A percentile compares a stretch with the other conserved stretches of the same genome.
phyloP scores from a whole-genome alignment of 1,284 basidiomycete genomes.

The Ceratobasidium sp. region DNA sequence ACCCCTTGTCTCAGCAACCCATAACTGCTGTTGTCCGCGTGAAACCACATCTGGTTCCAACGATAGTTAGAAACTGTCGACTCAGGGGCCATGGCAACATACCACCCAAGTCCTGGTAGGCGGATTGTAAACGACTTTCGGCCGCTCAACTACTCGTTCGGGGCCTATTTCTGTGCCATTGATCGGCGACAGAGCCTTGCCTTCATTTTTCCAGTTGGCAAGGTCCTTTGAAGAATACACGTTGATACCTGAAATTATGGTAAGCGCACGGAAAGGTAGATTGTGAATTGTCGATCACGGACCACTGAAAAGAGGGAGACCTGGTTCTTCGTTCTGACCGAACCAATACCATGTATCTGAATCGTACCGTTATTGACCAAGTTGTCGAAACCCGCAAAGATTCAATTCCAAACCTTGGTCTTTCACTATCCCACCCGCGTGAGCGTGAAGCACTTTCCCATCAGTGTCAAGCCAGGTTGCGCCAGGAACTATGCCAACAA shows the following conservation, averaged over 20 bases:
- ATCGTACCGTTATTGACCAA: neutral
- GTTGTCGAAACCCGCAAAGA: neutral
- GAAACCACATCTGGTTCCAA: slow-evolving; percentile 35
- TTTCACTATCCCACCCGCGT: slow-evolving; percentile 32
- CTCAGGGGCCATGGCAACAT: neutral
- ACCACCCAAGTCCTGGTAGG: slow-evolving; percentile 42
- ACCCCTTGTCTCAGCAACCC: slow-evolving; percentile 27
- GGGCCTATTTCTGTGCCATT: slow-evolving; percentile 34
- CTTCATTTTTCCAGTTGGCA: slow-evolving; percentile 42
- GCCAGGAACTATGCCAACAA: slow-evolving; percentile 17
- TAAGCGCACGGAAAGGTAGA: neutral
- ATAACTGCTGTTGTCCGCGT: slow-evolving; percentile 36
- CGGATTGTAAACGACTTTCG: slow-evolving; percentile 34
- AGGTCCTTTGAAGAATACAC: slow-evolving; percentile 41
- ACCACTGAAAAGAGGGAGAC: slow-evolving; percentile 34
- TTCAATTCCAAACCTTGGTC: slow-evolving; percentile 19
- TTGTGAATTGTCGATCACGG: neutral
- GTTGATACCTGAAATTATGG: slow-evolving; percentile 16
- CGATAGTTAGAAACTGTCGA: neutral
- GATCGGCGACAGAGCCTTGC: slow-evolving; percentile 28
- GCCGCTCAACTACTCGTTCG: slow-evolving; percentile 27
- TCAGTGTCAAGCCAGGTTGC: slow-evolving; percentile 40
- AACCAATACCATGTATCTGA: slow-evolving; percentile 43
- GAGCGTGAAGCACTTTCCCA: slow-evolving; percentile 36
- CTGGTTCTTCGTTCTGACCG: slow-evolving; percentile 36